Base-by-base conservation (phyloP, 257 asterid genomes). In the Osmanthus fragrans region DNA sequence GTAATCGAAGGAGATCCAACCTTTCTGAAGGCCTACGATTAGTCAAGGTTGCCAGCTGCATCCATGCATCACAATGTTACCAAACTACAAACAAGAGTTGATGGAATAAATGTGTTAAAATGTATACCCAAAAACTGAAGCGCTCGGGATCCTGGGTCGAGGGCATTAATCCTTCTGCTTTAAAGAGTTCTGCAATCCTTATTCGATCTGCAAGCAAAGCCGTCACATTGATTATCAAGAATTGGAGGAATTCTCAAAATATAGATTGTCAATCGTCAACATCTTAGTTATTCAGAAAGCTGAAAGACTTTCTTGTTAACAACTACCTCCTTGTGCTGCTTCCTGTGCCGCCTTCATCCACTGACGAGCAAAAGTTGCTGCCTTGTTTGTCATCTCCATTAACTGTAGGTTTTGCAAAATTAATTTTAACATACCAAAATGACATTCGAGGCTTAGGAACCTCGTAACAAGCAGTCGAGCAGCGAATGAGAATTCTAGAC, bases 111-210 rank as follows among this genome's bases (percentile, higher is more conserved):
- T 65, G 56, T 34, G 68, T 27, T 56, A 39, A 80, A 23, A 45
- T 54, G 65, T 77, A 68, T 96, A 96, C 99, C 99, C 99, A 96
- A 81, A 96, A 96, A 88, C 98, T 96, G 82, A 96, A 92, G 74
- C 88, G 89, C 85, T 92, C 99, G 4, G 96, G 97, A 83, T 96
- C 96, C 73, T 71, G 87, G 66, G 94, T 75, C 18, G 94, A 19
- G 58, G 99, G 99, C 96, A 90, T 89, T 84, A 96, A 81, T 18
- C 98, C 96, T 79, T 96, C 97, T 7, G 98, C 96, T 82, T 89
- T 96, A 69, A 82, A 89, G 40, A 96, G 92, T 84, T 93, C 97
- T 0, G 96, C 96, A 79, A 92, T 94, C 85, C 94, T 84, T 84
- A 76, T 34, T 77, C 95, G 88, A 85, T 96, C 99, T 96, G 92